These are phyloP conservation scores for Farysia itapuensis DNA, from an alignment of 1,284 basidiomycete genomes.

Conservation along the genomic window DNA sequence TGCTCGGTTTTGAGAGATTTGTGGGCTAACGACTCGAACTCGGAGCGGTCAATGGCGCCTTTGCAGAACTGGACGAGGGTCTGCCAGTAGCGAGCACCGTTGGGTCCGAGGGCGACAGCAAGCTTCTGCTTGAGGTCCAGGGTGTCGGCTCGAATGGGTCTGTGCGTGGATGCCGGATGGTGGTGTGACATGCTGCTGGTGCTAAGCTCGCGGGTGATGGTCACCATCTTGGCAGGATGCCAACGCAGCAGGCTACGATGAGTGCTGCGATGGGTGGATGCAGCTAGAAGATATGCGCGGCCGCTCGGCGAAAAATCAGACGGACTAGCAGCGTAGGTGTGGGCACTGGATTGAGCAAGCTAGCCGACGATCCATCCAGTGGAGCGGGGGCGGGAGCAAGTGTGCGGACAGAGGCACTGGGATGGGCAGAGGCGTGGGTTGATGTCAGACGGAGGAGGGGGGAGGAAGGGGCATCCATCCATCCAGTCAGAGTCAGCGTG, in stretches of 20 bases:
- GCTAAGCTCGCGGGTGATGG: slow-evolving; percentile 26
- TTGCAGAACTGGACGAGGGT: slow-evolving; percentile 59
- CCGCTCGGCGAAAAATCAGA: no score
- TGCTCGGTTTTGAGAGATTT: slow-evolving; percentile 46
- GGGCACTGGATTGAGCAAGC: no score
- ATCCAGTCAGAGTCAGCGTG: no score
- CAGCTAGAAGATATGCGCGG: no score
- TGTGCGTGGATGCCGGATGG: slow-evolving; percentile 19
- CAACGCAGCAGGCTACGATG: no score
- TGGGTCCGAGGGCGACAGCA: slow-evolving; percentile 49
- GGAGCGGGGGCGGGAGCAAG: no score
- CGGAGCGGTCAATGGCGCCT: slow-evolving; percentile 58
- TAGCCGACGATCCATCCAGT: no score
- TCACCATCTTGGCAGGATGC: slow-evolving; percentile 2
- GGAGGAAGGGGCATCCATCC: slow-evolving; percentile 1
- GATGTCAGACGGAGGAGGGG: no score
- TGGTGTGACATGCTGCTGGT: slow-evolving; percentile 17
- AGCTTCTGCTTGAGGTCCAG: slow-evolving; percentile 52
- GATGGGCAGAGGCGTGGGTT: no score
- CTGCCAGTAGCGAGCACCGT: slow-evolving; percentile 60
- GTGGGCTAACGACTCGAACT: slow-evolving; percentile 58
- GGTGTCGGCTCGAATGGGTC: slow-evolving; percentile 48
- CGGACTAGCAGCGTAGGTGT: no score
- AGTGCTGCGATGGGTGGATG: background rate
- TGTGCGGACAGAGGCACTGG: no score